Percentiles rank a stretch among this genome's conserved stretches.
Evolutionary conservation across 805 yeast species (phyloP).

Genomic region (Saturnispora ahearnii): DNA sequence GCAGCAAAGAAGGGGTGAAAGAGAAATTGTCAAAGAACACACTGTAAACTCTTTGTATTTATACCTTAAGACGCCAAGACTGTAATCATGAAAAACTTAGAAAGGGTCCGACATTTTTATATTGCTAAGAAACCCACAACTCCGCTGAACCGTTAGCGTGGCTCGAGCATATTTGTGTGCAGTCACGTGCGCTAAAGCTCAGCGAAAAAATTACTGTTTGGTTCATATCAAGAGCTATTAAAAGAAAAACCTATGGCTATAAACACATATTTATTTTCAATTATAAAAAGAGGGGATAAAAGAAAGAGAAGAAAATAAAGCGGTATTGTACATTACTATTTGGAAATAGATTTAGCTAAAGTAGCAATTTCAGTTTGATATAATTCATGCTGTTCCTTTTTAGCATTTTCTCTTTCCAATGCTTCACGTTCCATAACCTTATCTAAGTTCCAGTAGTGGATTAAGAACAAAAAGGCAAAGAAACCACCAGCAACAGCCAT

Average conservation of each 20-base stretch:
- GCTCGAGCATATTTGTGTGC: neutral
- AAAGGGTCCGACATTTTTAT: neutral
- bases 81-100: neutral
- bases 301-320: neutral
- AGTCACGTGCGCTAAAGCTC: neutral
- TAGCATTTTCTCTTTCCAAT: conserved; percentile 13
- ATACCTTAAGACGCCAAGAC: too few species aligned
- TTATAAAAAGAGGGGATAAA: neutral
- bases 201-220: too few species aligned
- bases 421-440: conserved; percentile 22
- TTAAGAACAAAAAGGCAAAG: conserved; percentile 25
- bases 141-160: neutral
- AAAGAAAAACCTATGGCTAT: too few species aligned
- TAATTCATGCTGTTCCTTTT: neutral
- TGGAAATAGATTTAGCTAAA: conserved; percentile 8
- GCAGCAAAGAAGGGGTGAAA: too few species aligned
- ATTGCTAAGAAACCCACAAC: neutral
- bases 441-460: conserved; percentile 27
- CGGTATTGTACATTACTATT: conserved; percentile 1
- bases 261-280: neutral
- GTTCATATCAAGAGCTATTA: too few species aligned
- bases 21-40: too few species aligned
- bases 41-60: too few species aligned
- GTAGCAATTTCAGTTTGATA: conserved; percentile 8
- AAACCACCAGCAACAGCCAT: conserved; percentile 31